phyloP scores from a whole-genome alignment of 73 alveolate genomes.

The Paramecium bursaria region DNA sequence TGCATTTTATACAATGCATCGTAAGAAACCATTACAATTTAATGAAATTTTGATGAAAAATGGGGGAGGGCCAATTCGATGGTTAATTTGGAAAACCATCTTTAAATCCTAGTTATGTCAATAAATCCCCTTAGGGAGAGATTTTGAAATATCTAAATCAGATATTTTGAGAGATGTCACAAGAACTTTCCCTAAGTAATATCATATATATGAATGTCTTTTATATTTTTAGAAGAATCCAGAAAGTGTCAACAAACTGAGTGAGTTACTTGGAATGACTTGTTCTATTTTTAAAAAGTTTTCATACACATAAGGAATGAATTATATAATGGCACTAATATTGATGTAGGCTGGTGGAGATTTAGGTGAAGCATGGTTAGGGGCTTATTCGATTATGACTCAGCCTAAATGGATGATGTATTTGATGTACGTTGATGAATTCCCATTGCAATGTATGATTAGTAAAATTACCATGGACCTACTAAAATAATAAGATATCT shows the following conservation, averaged over 20 bases:
- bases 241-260: not conserved
- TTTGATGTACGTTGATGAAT: conserved; percentile 26
- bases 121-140: conserved; percentile 21
- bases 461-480: conserved; percentile 9
- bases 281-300: conserved; percentile 11
- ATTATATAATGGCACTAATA: conserved; percentile 23
- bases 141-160: conserved; percentile 19
- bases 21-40: conserved; percentile 16
- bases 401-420: conserved; percentile 51
- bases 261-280: not conserved
- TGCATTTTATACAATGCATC: conserved; percentile 11
- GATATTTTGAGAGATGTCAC: conserved; percentile 7
- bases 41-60: not conserved
- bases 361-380: conserved; percentile 23
- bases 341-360: conserved; percentile 55
- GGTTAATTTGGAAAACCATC: conserved; percentile 59
- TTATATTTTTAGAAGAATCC: conserved; percentile 32
- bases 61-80: conserved; percentile 51
- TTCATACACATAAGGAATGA: conserved; percentile 48
- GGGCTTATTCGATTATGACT: conserved; percentile 5
- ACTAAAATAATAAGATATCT: conserved; percentile 19
- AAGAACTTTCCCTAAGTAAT: conserved; percentile 52
- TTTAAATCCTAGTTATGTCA: not conserved
- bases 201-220: not conserved
- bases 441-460: conserved; percentile 18